Percentiles rank a stretch among this genome's conserved stretches.
These are phyloP conservation scores for Orbilia quercus DNA, from an alignment of 2,329 filamentous ascomycete genomes.

Conservation along the genomic window DNA sequence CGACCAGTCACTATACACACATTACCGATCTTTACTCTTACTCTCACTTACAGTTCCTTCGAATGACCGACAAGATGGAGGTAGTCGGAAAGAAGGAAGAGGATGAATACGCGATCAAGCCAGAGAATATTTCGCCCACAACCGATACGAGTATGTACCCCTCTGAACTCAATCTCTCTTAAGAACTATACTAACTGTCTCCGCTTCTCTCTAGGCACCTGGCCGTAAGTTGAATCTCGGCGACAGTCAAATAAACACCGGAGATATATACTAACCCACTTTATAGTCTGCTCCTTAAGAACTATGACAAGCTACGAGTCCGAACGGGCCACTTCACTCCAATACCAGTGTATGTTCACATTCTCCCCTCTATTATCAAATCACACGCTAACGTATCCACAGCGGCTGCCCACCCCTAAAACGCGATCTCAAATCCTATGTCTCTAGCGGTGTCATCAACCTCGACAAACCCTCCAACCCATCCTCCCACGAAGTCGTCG, in stretches of 20 bases:
- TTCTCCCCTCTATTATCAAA: background rate
- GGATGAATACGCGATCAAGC: conserved; percentile 90
- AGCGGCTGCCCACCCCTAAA: conserved; percentile 90
- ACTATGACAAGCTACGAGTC: conserved; percentile 91
- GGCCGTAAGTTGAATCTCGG: conserved; percentile 70
- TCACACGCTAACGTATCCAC: conserved; percentile 8
- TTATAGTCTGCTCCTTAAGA: conserved; percentile 80
- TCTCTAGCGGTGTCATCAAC: conserved; percentile 98
- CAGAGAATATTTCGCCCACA: conserved; percentile 79
- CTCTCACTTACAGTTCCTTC: conserved; percentile 14
- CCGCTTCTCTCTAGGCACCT: conserved; percentile 63
- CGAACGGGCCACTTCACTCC: conserved; percentile 97
- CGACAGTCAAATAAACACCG: conserved; percentile 3
- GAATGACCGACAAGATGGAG: conserved; percentile 65
- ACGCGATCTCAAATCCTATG: conserved; percentile 95
- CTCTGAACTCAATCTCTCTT: background rate
- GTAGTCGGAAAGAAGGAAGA: conserved; percentile 65
- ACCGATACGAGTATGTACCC: conserved; percentile 78
- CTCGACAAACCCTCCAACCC: conserved; percentile 97
- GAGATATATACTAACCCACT: conserved; percentile 17
- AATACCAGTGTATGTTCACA: conserved; percentile 70
- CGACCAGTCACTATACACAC: conserved; percentile 4
- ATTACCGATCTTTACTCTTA: conserved; percentile 15
- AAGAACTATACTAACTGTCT: conserved; percentile 15
- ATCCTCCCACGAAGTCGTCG: conserved; percentile 97